phyloP scores from a whole-genome alignment of 2,329 filamentous ascomycete species.

The Arachnomyces sp. region DNA sequence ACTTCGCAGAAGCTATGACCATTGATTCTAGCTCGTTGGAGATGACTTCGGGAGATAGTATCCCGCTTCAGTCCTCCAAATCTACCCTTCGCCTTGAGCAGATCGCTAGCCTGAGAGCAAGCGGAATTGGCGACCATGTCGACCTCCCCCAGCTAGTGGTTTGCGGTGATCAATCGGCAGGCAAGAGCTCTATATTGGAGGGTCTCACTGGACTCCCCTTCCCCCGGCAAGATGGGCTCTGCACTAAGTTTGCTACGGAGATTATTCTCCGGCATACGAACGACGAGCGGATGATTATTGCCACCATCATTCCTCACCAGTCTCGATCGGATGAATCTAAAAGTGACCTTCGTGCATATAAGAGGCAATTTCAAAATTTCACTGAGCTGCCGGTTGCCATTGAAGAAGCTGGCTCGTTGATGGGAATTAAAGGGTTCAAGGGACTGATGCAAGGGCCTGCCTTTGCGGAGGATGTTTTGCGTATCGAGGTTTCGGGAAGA shows the following conservation, averaged over 20 bases:
- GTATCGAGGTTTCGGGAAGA: slow-evolving; percentile 53
- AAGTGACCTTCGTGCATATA: slow-evolving; percentile 10
- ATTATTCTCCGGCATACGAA: slow-evolving; percentile 19
- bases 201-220: slow-evolving; percentile 9
- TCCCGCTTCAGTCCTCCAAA: no score
- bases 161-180: slow-evolving; percentile 12
- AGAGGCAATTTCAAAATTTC: slow-evolving; percentile 7
- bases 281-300: slow-evolving; percentile 10
- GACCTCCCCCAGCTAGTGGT: slow-evolving; percentile 11
- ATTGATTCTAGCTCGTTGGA: no score
- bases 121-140: slow-evolving; percentile 16
- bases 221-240: slow-evolving; percentile 7
- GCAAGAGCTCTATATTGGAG: slow-evolving; percentile 15
- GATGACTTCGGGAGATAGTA: no score
- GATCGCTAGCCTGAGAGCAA: slow-evolving; percentile 18
- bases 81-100: slow-evolving; percentile 15
- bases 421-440: slow-evolving; percentile 15
- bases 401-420: slow-evolving; percentile 7
- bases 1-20: no score
- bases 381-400: slow-evolving; percentile 9
- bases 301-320: slow-evolving; percentile 26
- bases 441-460: slow-evolving; percentile 13
- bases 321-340: slow-evolving; percentile 7
- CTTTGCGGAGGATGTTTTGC: slow-evolving; percentile 43
- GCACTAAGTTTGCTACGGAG: slow-evolving; percentile 8